Percentiles rank a stretch among this genome's conserved stretches.
Evolutionary conservation across 139 green algal genomes (phyloP).

Genomic region (Picochlorum sp.): DNA sequence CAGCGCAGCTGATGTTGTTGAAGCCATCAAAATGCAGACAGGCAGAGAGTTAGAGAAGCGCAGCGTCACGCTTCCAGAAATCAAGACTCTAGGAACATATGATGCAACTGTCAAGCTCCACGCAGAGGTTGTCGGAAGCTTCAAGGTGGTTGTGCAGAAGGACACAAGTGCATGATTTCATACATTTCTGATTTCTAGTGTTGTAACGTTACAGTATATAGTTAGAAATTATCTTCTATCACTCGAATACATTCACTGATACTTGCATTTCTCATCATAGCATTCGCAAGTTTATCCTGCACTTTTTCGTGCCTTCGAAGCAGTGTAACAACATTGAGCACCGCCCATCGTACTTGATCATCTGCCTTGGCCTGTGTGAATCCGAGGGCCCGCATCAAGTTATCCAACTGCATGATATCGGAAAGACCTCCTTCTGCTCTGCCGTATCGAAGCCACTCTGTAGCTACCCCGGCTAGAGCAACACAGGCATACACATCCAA

Average conservation of each 20-base stretch:
- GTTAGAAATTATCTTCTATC: conserved; percentile 54
- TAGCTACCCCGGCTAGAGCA: conserved; percentile 73
- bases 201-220: conserved; percentile 24
- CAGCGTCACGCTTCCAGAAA: conserved; percentile 75
- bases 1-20: conserved; percentile 52
- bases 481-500: conserved; percentile 77
- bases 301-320: conserved; percentile 59
- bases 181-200: conserved; percentile 4
- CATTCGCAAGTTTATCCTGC: conserved; percentile 58
- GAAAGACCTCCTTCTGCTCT: conserved; percentile 80
- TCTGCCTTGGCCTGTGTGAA: conserved; percentile 69
- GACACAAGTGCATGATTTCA: conserved; percentile 21
- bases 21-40: conserved; percentile 75
- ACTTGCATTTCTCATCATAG: conserved; percentile 53
- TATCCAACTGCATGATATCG: conserved; percentile 89
- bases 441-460: conserved; percentile 83
- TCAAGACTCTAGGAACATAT: conserved; percentile 79
- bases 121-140: conserved; percentile 66
- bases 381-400: conserved; percentile 49
- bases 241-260: conserved; percentile 72
- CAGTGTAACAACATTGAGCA: conserved; percentile 78
- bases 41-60: conserved; percentile 60
- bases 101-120: conserved; percentile 63
- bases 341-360: conserved; percentile 79
- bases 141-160: conserved; percentile 79